These are phyloP conservation scores for Arthrobotrys musiformis DNA, from an alignment of 2,329 filamentous ascomycete species.

Conservation along the genomic window DNA sequence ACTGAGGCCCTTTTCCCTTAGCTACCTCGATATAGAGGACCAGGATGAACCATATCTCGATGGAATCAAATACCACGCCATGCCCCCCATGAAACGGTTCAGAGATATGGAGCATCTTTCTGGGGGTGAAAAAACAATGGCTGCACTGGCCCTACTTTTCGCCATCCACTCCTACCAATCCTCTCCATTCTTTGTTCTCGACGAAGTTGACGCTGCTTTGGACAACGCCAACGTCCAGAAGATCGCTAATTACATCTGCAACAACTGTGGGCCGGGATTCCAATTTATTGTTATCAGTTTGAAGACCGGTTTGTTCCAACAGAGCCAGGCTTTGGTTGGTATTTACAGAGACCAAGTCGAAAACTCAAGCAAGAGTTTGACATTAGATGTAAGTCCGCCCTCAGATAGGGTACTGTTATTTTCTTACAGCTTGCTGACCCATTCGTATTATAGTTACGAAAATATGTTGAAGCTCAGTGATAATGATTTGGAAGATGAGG, in stretches of 20 bases:
- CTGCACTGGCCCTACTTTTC: constrained; percentile 92
- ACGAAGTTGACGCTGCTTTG: constrained; percentile 97
- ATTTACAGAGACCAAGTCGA: constrained; percentile 94
- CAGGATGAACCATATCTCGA: constrained; percentile 95
- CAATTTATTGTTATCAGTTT: constrained; percentile 98
- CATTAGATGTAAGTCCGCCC: constrained; percentile 84
- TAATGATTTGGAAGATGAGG: neutral
- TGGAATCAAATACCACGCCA: constrained; percentile 97
- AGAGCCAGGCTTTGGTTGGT: constrained; percentile 93
- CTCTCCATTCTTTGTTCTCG: constrained; percentile 95
- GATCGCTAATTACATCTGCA: constrained; percentile 94
- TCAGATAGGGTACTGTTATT: neutral
- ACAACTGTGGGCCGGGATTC: constrained; percentile 95
- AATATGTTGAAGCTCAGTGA: constrained; percentile 44
- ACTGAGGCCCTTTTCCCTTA: constrained; percentile 56
- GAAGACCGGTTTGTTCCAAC: constrained; percentile 94
- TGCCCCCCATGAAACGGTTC: constrained; percentile 98
- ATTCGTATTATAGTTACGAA: constrained; percentile 24
- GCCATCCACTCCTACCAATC: constrained; percentile 97
- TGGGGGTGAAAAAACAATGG: constrained; percentile 98
- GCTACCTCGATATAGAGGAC: constrained; percentile 92
- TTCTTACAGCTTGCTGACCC: neutral
- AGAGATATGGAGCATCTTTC: constrained; percentile 98
- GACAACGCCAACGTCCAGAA: constrained; percentile 97
- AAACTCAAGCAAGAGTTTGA: constrained; percentile 90